A percentile compares a stretch with the other conserved stretches of the same genome.
These are phyloP conservation scores for Alliaria petiolata DNA, from an alignment of 345 rosid genomes.

Conservation along the genomic window DNA sequence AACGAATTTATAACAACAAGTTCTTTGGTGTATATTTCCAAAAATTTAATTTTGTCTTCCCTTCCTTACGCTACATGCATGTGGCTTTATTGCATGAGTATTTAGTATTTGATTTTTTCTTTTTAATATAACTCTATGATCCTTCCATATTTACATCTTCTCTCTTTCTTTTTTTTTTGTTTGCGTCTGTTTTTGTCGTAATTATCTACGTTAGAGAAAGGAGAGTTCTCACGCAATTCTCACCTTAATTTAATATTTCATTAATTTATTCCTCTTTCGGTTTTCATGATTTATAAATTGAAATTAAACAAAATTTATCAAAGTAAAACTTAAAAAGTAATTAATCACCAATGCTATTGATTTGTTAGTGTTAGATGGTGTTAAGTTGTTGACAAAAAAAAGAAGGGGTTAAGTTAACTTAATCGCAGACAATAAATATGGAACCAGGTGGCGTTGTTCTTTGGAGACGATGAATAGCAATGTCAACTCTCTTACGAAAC, in stretches of 20 bases:
- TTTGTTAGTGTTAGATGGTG: background rate
- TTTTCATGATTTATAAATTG: background rate
- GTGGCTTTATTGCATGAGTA: constrained; percentile 43
- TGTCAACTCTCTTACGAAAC: constrained; percentile 34
- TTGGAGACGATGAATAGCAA: constrained; percentile 35
- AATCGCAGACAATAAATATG: constrained; percentile 28
- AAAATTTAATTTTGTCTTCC: constrained; percentile 34
- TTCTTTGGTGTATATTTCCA: constrained; percentile 29
- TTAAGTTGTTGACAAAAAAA: too few relatives aligned
- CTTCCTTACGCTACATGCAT: constrained; percentile 39
- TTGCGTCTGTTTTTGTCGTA: constrained; percentile 1
- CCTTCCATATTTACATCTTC: constrained; percentile 1
- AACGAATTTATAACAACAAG: constrained; percentile 37
- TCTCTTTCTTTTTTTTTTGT: background rate
- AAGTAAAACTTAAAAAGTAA: background rate
- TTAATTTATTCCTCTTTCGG: background rate
- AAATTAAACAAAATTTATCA: background rate
- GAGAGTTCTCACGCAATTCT: constrained; percentile 22
- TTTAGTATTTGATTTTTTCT: background rate
- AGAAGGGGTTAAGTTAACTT: background rate
- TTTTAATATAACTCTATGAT: background rate
- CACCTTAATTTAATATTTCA: background rate
- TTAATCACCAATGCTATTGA: background rate
- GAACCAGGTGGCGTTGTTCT: constrained; percentile 37
- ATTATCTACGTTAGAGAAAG: background rate